phyloP scores from a whole-genome alignment of 177 flowering plant genomes.

The Vitis hybrid region DNA sequence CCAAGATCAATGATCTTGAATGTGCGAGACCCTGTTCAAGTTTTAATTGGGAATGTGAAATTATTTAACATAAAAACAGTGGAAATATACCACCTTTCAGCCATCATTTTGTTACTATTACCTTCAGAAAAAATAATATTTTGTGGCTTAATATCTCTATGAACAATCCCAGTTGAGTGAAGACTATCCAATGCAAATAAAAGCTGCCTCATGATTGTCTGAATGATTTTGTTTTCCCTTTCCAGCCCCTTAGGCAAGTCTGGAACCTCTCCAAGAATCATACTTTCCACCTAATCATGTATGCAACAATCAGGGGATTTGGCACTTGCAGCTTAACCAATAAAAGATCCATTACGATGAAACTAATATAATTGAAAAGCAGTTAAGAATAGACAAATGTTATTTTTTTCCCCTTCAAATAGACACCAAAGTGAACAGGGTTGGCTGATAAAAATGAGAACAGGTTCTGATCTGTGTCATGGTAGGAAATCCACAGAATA shows the following conservation, averaged over 20 bases:
- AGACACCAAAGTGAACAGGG: neutral
- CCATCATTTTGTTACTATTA: conserved; percentile 12
- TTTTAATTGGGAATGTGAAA: neutral
- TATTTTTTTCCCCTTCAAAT: neutral
- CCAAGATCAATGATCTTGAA: conserved; percentile 99
- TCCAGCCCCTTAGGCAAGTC: conserved; percentile 84
- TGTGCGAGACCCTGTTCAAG: conserved; percentile 66
- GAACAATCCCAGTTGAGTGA: conserved; percentile 97
- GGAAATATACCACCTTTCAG: neutral
- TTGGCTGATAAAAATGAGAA: neutral
- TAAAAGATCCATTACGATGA: neutral
- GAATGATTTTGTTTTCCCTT: conserved; percentile 91
- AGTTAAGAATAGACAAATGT: neutral
- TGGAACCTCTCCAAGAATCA: conserved; percentile 79
- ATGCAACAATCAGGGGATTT: neutral
- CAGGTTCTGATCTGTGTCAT: neutral
- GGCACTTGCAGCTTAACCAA: neutral
- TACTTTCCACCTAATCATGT: conserved; percentile 71
- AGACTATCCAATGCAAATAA: conserved; percentile 95
- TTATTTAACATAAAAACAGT: neutral
- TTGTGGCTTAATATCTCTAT: conserved; percentile 95
- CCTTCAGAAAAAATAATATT: conserved; percentile 96
- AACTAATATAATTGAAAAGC: neutral
- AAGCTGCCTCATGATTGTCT: conserved; percentile 80
- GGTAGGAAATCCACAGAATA: neutral